phyloP scores from a whole-genome alignment of 192 early-diverging fungal genomes.

The Lobosporangium transversale region DNA sequence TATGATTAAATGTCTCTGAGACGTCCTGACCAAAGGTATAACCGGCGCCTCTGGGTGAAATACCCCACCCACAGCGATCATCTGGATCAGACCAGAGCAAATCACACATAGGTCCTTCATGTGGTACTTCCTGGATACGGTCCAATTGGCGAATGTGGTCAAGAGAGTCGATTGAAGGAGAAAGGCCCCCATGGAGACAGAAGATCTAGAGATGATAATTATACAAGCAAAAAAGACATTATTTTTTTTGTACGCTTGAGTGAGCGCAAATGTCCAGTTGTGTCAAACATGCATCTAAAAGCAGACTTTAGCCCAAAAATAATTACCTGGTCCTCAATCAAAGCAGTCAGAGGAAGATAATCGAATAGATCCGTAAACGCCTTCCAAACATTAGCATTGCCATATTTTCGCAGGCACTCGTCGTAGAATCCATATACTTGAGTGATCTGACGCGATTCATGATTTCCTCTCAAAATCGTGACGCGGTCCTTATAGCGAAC shows the following conservation, averaged over 20 bases:
- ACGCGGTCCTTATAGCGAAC: conserved; percentile 91
- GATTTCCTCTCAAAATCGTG: conserved; percentile 97
- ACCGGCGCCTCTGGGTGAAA: conserved; percentile 86
- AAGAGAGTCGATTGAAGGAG: conserved; percentile 93
- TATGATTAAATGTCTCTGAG: conserved; percentile 89
- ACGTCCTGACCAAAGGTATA: conserved; percentile 93
- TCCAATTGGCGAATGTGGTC: conserved; percentile 97
- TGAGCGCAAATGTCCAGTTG: too few species aligned
- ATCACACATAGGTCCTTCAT: conserved; percentile 90
- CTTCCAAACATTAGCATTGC: conserved; percentile 98
- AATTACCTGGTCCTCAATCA: conserved; percentile 90
- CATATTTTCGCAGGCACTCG: conserved; percentile 98
- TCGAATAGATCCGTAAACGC: conserved; percentile 98
- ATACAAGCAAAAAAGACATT: too few species aligned
- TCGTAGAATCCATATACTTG: conserved; percentile 99
- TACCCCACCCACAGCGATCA: conserved; percentile 88
- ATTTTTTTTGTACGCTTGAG: too few species aligned
- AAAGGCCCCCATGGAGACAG: conserved; percentile 98
- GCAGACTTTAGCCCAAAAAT: too few species aligned
- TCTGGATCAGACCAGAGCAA: conserved; percentile 91
- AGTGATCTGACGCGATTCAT: conserved; percentile 98
- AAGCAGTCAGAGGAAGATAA: conserved; percentile 93
- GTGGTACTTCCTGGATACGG: conserved; percentile 92
- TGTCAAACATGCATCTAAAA: too few species aligned
- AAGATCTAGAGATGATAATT: conserved; percentile 73